These are phyloP conservation scores for Pythium grandisporangium DNA, from an alignment of 352 stramenopile species.

Conservation along the genomic window DNA sequence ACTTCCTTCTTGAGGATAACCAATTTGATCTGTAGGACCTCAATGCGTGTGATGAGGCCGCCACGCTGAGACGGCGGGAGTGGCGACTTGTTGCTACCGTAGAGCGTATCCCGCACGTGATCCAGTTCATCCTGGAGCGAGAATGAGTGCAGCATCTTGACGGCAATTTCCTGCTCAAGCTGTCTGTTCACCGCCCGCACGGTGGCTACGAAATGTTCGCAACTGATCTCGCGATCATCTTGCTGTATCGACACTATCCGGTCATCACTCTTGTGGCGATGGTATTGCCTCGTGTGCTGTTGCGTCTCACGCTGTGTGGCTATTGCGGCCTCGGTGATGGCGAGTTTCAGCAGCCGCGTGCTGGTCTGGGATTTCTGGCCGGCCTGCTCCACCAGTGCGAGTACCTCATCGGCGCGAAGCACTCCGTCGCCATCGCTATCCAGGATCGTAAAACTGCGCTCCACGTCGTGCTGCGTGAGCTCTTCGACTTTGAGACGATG, in stretches of 20 bases:
- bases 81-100: not conserved
- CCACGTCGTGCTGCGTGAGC: conserved; percentile 38
- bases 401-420: conserved; percentile 33
- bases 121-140: conserved; percentile 28
- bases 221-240: conserved; percentile 50
- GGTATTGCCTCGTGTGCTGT: conserved; percentile 1
- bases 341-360: conserved; percentile 33
- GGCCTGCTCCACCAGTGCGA: conserved; percentile 39
- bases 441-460: conserved; percentile 54
- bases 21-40: conserved; percentile 37
- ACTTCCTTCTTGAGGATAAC: conserved; percentile 45
- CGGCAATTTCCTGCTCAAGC: conserved; percentile 53
- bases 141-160: conserved; percentile 40
- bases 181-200: conserved; percentile 55
- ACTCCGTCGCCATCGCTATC: conserved; percentile 53
- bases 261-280: too few species aligned
- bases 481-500: conserved; percentile 45
- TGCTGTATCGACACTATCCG: not conserved
- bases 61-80: not conserved
- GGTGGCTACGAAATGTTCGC: conserved; percentile 41
- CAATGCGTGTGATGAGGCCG: conserved; percentile 1
- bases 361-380: conserved; percentile 28
- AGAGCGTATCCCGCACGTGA: conserved; percentile 3
- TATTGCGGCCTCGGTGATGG: conserved; percentile 29
- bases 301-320: conserved; percentile 20